Base-by-base conservation (phyloP, 495 filamentous ascomycete genomes). In the Acidomyces sp. region DNA sequence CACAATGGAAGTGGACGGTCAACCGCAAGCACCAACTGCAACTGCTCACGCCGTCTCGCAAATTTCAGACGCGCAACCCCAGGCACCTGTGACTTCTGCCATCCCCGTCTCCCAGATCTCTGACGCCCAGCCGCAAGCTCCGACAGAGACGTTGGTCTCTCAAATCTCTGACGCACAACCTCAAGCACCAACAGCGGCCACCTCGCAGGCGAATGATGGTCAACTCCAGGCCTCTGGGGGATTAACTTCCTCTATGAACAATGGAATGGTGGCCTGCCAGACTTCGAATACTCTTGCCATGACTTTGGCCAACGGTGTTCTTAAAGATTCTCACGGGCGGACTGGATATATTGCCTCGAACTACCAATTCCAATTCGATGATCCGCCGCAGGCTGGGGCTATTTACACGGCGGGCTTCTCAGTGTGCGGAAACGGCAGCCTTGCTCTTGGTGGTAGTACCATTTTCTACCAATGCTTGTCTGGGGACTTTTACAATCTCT, bases 321-420 rank as follows among this genome's bases (percentile, higher is more conserved):
- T 65, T 19, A 58, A 59, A 39, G 47, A 57, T 38, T 24, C 35
- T 23, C 39, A 66, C 23, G 65, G 61, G 13, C 74, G 82, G 34
- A 79, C 64, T 31, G 81, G 81, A 23, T 78, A 81, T 61, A 78
- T 86, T 41, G 81, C 75, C 12, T 59, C 69, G 51, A 85, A 85
- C 66, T 67, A 57, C 55, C 81, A 86, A 36, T 77, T 84, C 60
- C 81, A 85, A 56, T 86, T 85, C 54, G 82, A 86, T 53, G 60
- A 37, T 0, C 80, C 78, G 1, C 69, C 77, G 4, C 81, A 86
- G 58, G 60, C 68, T 15, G 75, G 71, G 31, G 74, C 80, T 36
- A 59, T 82, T 46, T 73, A 64, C 57, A 82, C 74, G 9, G 59
- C 60, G 9, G 80, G 80, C 20, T 85, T 78, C 59, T 74, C 72